These are phyloP conservation scores for Scheffersomyces insectosa DNA, from an alignment of 1,139 yeast genomes.

Conservation along the genomic window DNA sequence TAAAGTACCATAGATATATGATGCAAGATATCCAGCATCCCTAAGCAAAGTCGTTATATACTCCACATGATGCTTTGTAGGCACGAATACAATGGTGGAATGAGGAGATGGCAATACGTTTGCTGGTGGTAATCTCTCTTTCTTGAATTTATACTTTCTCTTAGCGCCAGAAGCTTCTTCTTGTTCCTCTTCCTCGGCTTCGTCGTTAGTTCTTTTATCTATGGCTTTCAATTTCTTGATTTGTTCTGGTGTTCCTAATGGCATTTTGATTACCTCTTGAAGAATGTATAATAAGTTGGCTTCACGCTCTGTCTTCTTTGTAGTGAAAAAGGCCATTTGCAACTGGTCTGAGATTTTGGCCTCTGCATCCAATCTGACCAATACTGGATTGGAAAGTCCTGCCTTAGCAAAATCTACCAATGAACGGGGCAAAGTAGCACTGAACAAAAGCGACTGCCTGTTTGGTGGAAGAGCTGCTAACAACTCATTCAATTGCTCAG, in stretches of 20 bases:
- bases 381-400: constrained; percentile 86
- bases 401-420: constrained; percentile 97
- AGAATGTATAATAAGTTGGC: constrained; percentile 75
- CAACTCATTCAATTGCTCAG: constrained; percentile 90
- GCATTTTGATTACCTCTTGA: constrained; percentile 84
- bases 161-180: constrained; percentile 39
- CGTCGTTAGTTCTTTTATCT: constrained; percentile 45
- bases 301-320: constrained; percentile 85
- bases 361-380: constrained; percentile 91
- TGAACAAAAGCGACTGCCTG: constrained; percentile 86
- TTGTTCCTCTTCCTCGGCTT: constrained; percentile 51
- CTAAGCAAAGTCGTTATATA: constrained; percentile 70
- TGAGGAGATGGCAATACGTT: constrained; percentile 78
- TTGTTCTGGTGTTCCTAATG: constrained; percentile 70
- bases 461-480: constrained; percentile 77
- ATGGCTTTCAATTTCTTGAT: constrained; percentile 51
- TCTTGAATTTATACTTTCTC: constrained; percentile 43
- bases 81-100: constrained; percentile 92
- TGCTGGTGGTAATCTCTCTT: constrained; percentile 71
- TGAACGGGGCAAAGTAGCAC: constrained; percentile 92
- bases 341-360: constrained; percentile 84
- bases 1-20: constrained; percentile 90
- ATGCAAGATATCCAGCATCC: constrained; percentile 80
- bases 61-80: constrained; percentile 97
- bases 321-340: constrained; percentile 84